Evolutionary conservation across 1,284 basidiomycete genomes (phyloP).

Genomic region (Irpex sp.): DNA sequence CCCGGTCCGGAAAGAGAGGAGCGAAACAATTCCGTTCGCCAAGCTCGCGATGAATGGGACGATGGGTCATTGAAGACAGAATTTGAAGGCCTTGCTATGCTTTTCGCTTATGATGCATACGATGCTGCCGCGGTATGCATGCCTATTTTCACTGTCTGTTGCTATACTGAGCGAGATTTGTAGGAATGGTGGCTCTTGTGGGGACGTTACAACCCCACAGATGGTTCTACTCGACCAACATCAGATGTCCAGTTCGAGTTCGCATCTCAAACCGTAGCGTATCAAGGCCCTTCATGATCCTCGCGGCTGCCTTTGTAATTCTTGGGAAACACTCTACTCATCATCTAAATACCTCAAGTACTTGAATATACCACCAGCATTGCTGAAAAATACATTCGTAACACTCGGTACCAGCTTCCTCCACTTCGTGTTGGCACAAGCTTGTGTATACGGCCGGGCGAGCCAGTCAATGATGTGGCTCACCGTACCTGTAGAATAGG

Average conservation of each 20-base stretch:
- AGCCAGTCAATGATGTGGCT: too few species aligned
- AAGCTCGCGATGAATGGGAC: conserved; percentile 14
- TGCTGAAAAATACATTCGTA: too few species aligned
- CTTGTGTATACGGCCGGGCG: too few species aligned
- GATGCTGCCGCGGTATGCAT: conserved; percentile 12
- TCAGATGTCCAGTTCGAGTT: background rate
- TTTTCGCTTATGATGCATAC: conserved; percentile 13
- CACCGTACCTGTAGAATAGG: too few species aligned
- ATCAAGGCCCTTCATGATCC: background rate
- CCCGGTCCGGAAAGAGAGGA: conserved; percentile 16
- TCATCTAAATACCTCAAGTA: too few species aligned
- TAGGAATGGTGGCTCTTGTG: conserved; percentile 15
- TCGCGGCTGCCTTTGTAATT: too few species aligned
- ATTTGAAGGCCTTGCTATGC: conserved; percentile 16
- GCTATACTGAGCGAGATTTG: background rate
- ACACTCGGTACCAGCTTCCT: too few species aligned
- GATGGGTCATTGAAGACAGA: conserved; percentile 17
- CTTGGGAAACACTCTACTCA: too few species aligned
- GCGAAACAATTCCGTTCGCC: conserved; percentile 13
- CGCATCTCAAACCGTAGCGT: background rate
- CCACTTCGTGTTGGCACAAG: too few species aligned
- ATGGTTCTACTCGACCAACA: background rate
- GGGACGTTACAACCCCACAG: conserved; percentile 7
- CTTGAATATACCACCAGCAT: too few species aligned
- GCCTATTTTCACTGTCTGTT: background rate